A percentile compares a stretch with the other conserved stretches of the same genome.
Evolutionary conservation across 2,329 filamentous ascomycete species (phyloP).

Genomic region (Paracoccidioides brasiliensis): DNA sequence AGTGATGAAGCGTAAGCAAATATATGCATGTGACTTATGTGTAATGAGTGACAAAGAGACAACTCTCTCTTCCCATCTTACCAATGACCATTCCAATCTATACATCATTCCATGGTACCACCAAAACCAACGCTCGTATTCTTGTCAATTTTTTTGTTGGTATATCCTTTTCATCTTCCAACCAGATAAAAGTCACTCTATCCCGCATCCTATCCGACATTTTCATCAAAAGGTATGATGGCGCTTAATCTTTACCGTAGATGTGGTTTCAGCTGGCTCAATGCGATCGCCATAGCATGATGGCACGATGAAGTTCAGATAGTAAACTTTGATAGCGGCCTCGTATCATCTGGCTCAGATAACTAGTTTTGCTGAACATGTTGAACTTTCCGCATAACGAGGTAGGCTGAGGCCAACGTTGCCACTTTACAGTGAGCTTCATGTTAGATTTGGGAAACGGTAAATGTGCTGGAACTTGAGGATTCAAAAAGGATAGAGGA

Average conservation of each 20-base stretch:
- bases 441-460: neutral
- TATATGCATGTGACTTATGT: too few species aligned
- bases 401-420: slow-evolving; percentile 25
- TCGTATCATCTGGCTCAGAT: slow-evolving; percentile 42
- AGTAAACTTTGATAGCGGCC: slow-evolving; percentile 44
- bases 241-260: neutral
- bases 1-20: too few species aligned
- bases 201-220: neutral
- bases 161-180: neutral
- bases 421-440: slow-evolving; percentile 11
- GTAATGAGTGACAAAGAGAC: too few species aligned
- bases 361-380: slow-evolving; percentile 38
- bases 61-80: too few species aligned
- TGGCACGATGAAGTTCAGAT: slow-evolving; percentile 39
- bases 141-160: too few species aligned
- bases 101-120: too few species aligned
- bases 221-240: neutral
- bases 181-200: neutral
- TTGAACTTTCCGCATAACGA: slow-evolving; percentile 34
- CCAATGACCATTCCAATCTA: too few species aligned
- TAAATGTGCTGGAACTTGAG: neutral
- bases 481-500: neutral
- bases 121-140: too few species aligned
- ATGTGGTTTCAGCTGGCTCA: neutral
- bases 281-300: slow-evolving; percentile 30